Base-by-base conservation (phyloP, 148 eudicot genomes). In the Heliamphora exappendiculata region DNA sequence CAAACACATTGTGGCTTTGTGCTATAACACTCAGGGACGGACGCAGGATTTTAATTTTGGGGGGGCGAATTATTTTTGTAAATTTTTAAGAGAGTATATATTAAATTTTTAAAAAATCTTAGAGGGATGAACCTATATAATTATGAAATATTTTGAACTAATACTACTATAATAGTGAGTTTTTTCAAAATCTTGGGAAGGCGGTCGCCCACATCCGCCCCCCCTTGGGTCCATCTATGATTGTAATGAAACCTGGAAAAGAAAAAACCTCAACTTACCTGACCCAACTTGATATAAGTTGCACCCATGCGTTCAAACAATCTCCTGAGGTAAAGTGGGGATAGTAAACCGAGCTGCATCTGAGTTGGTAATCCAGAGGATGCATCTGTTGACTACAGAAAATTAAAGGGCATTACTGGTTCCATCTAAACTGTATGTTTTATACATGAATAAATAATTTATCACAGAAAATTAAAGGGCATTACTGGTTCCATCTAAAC, bases 271-370 rank as follows among this genome's bases (percentile, higher is more conserved):
- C 14, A 29, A 76, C 71, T 84, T 82, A 95, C 98, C 92, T 95
- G 98, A 72, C 98, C 98, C 87, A 95, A 82, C 83, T 95, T 95
- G 73, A 95, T 88, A 82, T 92, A 95, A 57, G 98, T 95, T 66
- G 98, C 98, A 51, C 98, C 98, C 91, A 95, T 79, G 75, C 97
- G 96, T 85, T 95, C 98, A 83, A 95, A 95, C 86, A 95, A 81
- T 78, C 84, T 91, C 83, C 98, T 88, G 76, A 95, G 81, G 82
- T 95, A 95, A 74, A 84, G 77, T 13, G 98, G 98, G 60, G 98
- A 95, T 50, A 89, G 70, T 76, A 87, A 79, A 41, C 98, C 97
- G 58, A 91, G 88, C 85, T 91, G 97, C 84, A 92, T 44, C 73
- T 92, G 88, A 84, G 88, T 53, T 31, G 96, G 87, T 76, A 95